Percentiles rank a stretch among this genome's conserved stretches.
Evolutionary conservation across 2,329 filamentous ascomycete species (phyloP).

Genomic region (Teratosphaeriaceae sp.): DNA sequence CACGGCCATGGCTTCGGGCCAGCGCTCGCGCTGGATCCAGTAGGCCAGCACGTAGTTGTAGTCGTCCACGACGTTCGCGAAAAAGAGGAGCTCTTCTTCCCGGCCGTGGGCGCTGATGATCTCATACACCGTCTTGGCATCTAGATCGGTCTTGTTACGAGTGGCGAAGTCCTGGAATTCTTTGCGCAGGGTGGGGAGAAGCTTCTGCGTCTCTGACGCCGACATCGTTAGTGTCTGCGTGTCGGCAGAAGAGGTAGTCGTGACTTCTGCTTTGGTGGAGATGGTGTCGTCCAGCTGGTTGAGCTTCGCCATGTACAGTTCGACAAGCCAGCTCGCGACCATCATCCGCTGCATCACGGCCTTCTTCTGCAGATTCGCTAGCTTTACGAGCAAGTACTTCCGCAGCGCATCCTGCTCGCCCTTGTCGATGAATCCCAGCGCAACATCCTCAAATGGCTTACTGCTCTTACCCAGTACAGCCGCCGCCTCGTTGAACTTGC

Average conservation of each 20-base stretch:
- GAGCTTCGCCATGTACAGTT: conserved; percentile 95
- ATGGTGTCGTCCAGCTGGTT: conserved; percentile 93
- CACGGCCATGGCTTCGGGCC: conserved; percentile 78
- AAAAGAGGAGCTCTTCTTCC: conserved; percentile 87
- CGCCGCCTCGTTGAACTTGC: conserved; percentile 78
- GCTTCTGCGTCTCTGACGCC: conserved; percentile 58
- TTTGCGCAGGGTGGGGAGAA: conserved; percentile 61
- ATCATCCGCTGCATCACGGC: conserved; percentile 89
- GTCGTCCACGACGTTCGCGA: conserved; percentile 81
- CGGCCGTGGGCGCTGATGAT: conserved; percentile 92
- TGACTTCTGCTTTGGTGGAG: conserved; percentile 77
- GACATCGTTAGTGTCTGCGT: conserved; percentile 3
- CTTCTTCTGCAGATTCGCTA: conserved; percentile 73
- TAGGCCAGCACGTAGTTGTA: conserved; percentile 94
- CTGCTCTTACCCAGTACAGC: conserved; percentile 89
- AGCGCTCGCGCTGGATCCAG: conserved; percentile 93
- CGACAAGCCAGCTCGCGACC: conserved; percentile 91
- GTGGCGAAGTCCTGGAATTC: conserved; percentile 87
- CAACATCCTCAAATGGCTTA: conserved; percentile 95
- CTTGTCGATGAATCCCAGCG: conserved; percentile 81
- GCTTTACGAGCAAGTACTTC: conserved; percentile 80
- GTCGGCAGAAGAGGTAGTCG: conserved; percentile 29
- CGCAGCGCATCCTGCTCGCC: conserved; percentile 84
- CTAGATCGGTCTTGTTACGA: conserved; percentile 79
- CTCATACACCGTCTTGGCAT: conserved; percentile 88